Percentiles rank a stretch among this genome's conserved stretches.
Conservation (phyloP, 768 basidiomycete genomes). For the Nidularia sp. region DNA sequence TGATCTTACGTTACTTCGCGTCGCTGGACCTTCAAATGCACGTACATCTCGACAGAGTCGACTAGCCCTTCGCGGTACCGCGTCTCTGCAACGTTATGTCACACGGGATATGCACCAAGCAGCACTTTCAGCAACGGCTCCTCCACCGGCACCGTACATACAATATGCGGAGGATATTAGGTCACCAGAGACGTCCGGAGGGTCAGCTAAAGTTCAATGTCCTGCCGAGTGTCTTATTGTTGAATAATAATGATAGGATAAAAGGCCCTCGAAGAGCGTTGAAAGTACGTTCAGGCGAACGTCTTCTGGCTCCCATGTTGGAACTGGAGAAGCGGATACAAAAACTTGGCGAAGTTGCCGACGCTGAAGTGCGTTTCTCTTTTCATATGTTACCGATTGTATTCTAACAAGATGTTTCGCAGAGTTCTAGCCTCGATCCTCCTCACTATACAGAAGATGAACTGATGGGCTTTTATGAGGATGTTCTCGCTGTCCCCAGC, state of each 20-base stretch:
- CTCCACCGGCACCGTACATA: conserved; percentile 12
- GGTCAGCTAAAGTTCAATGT: no score
- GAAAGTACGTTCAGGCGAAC: no score
- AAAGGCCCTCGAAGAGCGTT: no score
- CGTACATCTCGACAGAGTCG: conserved; percentile 1
- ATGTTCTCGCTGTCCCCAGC: conserved; percentile 32
- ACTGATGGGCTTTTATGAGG: conserved; percentile 36
- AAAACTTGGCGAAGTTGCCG: conserved; percentile 29
- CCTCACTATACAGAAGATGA: conserved; percentile 39
- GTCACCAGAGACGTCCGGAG: no score
- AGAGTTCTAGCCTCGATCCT: conserved; percentile 27
- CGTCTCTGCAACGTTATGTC: conserved; percentile 2
- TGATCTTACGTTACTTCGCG: conserved; percentile 20
- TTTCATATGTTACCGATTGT: background rate
- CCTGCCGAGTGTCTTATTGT: no score
- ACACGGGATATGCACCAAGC: conserved; percentile 14
- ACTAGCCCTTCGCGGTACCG: background rate
- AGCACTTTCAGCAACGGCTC: conserved; percentile 5
- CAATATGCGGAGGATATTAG: no score
- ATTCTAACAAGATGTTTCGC: background rate
- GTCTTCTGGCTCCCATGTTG: no score
- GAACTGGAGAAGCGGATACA: conserved; percentile 28
- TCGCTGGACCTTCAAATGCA: conserved; percentile 7
- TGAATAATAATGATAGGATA: no score
- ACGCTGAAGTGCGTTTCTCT: conserved; percentile 23